Evolutionary conservation across 1,284 basidiomycete species (phyloP), one percentile per base, ranked within the genome.

Genomic region (Entoloma clypeatum): DNA sequence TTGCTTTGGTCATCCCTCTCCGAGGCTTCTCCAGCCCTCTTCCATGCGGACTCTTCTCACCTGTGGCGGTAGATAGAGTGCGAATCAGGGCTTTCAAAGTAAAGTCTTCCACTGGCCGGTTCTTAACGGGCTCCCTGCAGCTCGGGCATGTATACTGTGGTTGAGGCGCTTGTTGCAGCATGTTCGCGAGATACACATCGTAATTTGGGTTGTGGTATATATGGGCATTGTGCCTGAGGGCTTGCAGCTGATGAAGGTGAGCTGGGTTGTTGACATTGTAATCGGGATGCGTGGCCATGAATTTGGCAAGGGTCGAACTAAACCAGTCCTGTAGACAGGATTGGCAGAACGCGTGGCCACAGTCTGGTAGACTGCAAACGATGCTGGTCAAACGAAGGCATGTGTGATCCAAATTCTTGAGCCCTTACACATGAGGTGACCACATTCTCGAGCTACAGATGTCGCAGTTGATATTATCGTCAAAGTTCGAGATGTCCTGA

Each of bases 261-360:
- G 34, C 9, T 49, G 49, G 50, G 39, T 43, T 44, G 43, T 63
- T 60, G 13, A 56, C 43, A 40, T 69, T 58, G 52, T 76, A 71
- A 8, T 65, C 48, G 0, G 81, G 79, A 46, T 81, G 58, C 2
- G 56, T 46, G 6, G 58, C 49, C 50, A 76, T 63, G 50, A 81
- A 75, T 44, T 74, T 69, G 0, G 61, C 61, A 35, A 74, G 69
- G 0, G 62, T 70, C 6, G 73, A 71, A 43, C 60, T 62, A 52
- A 87, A 84, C 84, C 84, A 86, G 52, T 79, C 74, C 32, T 70
- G 63, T 5, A 87, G 64, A 50, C 84, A 87, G 5, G 55, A 56
- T 46, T 72, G 62, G 54, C 84, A 86, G 56, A 81, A 86, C 0
- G 74, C 73, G 60, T 87, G 84, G 5, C 84, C 84, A 41, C 84